phyloP scores from a whole-genome alignment of 2,329 filamentous ascomycete genomes.

The Bipolaris cookei region DNA sequence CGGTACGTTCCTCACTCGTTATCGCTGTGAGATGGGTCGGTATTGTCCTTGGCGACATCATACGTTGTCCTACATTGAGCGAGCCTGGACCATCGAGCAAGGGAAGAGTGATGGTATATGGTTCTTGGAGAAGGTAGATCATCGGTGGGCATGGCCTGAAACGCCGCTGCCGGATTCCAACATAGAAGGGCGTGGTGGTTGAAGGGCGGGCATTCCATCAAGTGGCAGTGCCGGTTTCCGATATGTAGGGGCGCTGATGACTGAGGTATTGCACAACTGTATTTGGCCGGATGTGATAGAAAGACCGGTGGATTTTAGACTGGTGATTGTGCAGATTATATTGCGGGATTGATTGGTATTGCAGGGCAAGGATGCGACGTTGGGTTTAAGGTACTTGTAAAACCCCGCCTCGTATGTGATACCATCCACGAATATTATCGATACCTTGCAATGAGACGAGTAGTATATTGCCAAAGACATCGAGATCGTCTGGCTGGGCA shows the following conservation, averaged over 20 bases:
- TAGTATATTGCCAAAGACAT: slow-evolving; percentile 39
- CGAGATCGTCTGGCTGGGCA: slow-evolving; percentile 37
- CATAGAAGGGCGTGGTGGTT: slow-evolving; percentile 4
- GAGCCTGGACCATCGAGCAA: slow-evolving; percentile 11
- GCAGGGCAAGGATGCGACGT: not conserved
- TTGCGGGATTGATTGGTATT: not conserved
- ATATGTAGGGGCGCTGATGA: not conserved
- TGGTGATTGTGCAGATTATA: not conserved
- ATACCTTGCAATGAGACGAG: slow-evolving; percentile 35
- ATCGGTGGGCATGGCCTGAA: slow-evolving; percentile 9
- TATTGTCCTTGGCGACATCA: slow-evolving; percentile 24
- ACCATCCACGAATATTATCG: slow-evolving; percentile 43
- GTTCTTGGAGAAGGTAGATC: slow-evolving; percentile 8
- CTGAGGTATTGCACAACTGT: not conserved
- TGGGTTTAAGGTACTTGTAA: slow-evolving; percentile 2
- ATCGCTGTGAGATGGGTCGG: slow-evolving; percentile 14
- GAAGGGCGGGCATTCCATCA: slow-evolving; percentile 6
- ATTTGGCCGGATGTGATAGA: not conserved
- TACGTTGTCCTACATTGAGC: slow-evolving; percentile 10
- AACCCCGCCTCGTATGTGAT: slow-evolving; percentile 28
- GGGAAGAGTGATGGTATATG: not conserved
- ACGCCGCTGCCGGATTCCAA: slow-evolving; percentile 14
- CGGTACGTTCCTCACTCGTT: slow-evolving; percentile 15
- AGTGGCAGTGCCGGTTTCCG: slow-evolving; percentile 11
- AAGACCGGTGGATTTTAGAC: not conserved